These are phyloP conservation scores for Microbotryum silenes-acaulis DNA, from an alignment of 1,284 basidiomycete species.

Conservation along the genomic window DNA sequence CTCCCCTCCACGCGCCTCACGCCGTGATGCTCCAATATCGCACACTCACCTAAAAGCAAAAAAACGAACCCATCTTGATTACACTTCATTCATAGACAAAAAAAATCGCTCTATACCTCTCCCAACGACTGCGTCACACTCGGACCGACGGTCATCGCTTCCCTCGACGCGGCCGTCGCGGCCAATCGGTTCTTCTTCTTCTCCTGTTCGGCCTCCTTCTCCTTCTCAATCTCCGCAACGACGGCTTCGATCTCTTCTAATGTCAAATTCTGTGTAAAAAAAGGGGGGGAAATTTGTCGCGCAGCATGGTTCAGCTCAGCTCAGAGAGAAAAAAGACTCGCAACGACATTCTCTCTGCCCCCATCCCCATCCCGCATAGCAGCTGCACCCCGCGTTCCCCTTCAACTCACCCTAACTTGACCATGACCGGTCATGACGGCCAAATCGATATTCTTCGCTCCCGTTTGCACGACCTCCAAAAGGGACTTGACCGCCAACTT, in stretches of 20 bases:
- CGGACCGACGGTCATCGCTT: slow-evolving; percentile 54
- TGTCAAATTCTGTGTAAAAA: slow-evolving; percentile 60
- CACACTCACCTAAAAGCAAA: too few relatives aligned
- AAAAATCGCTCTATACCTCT: too few relatives aligned
- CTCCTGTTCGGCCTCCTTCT: slow-evolving; percentile 94
- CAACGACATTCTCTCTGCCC: background rate
- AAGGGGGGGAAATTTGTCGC: too few relatives aligned
- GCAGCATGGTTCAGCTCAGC: background rate
- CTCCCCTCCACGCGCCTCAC: too few relatives aligned
- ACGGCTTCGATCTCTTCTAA: slow-evolving; percentile 80
- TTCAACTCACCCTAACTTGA: slow-evolving; percentile 65
- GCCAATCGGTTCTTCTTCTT: slow-evolving; percentile 68
- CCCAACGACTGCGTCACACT: too few relatives aligned
- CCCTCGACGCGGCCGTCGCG: slow-evolving; percentile 71
- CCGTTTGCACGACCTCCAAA: slow-evolving; percentile 96
- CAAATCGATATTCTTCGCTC: slow-evolving; percentile 98
- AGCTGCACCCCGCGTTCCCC: too few relatives aligned
- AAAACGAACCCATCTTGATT: too few relatives aligned
- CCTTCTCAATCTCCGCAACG: slow-evolving; percentile 81
- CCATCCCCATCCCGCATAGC: background rate
- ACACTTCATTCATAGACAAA: too few relatives aligned
- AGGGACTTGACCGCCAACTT: slow-evolving; percentile 94
- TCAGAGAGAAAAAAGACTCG: too few relatives aligned
- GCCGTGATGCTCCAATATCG: too few relatives aligned
- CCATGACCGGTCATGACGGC: slow-evolving; percentile 91